Percentiles rank a stretch among this genome's conserved stretches.
phyloP scores from a whole-genome alignment of 345 rosid species.

The Rhizophora mangle region DNA sequence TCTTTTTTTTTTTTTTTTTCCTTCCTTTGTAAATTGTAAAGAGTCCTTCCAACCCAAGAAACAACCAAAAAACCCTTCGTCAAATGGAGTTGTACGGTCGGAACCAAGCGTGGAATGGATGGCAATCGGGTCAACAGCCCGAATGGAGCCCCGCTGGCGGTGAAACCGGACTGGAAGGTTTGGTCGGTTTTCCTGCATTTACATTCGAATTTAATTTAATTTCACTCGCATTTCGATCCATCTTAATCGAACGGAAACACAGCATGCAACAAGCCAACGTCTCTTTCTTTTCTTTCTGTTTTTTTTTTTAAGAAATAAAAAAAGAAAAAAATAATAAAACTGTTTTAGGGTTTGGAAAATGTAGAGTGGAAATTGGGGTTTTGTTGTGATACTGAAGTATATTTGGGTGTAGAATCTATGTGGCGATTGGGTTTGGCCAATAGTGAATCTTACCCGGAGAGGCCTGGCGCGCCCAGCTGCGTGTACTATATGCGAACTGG shows the following conservation, averaged over 20 bases:
- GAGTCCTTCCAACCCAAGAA: constrained; percentile 16
- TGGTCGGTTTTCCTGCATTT: background rate
- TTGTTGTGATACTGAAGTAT: constrained; percentile 30
- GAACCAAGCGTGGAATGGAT: constrained; percentile 47
- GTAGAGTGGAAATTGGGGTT: too few species aligned
- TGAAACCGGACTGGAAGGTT: constrained; percentile 27
- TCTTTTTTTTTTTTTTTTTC: too few species aligned
- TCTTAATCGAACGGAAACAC: background rate
- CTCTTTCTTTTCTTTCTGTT: background rate
- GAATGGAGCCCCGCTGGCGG: constrained; percentile 18
- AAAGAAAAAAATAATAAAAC: too few species aligned
- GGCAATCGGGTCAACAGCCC: constrained; percentile 48
- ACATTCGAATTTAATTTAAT: constrained; percentile 4
- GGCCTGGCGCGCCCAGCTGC: constrained; percentile 24
- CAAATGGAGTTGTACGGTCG: constrained; percentile 74
- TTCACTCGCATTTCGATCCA: constrained; percentile 4
- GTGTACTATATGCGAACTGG: constrained; percentile 33
- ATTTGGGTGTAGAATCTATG: constrained; percentile 18
- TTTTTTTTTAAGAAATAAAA: too few species aligned
- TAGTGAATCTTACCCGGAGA: constrained; percentile 26
- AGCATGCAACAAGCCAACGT: background rate
- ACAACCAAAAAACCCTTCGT: constrained; percentile 2
- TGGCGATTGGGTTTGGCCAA: constrained; percentile 18
- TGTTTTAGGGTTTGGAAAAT: constrained; percentile 20
- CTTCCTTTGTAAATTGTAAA: constrained; percentile 35